phyloP scores from a whole-genome alignment of 495 filamentous ascomycete genomes.

The Trichoderma gamsii region DNA sequence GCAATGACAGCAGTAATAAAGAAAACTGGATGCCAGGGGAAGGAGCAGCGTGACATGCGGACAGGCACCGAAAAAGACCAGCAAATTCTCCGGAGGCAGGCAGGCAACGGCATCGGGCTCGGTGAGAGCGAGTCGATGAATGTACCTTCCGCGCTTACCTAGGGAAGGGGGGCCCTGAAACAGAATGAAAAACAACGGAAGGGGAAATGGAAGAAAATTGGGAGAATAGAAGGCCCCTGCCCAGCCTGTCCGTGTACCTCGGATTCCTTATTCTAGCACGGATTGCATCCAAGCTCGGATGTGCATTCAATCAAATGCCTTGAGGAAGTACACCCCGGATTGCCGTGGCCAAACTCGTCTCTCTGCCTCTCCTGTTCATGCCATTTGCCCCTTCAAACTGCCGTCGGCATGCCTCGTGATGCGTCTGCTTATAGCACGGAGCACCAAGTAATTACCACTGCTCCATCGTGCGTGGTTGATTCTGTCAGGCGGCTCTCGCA shows the following conservation, averaged over 20 bases:
- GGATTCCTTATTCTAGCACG: too few species aligned
- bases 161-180: neutral
- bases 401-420: neutral
- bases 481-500: neutral
- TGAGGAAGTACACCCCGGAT: neutral
- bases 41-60: neutral
- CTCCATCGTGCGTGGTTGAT: constrained; percentile 1
- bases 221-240: neutral
- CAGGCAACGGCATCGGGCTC: neutral
- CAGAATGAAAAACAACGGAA: neutral
- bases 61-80: too few species aligned
- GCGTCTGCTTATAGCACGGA: constrained; percentile 3
- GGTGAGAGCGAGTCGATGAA: constrained; percentile 1
- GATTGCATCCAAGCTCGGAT: too few species aligned
- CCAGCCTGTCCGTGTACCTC: neutral
- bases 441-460: neutral
- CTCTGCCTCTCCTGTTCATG: neutral
- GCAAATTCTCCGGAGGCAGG: neutral
- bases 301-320: too few species aligned
- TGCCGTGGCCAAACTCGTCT: neutral
- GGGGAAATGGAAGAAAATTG: neutral
- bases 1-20: neutral
- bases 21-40: neutral
- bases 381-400: neutral
- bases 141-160: neutral